These are phyloP conservation scores for Naganishia sp. DNA, from an alignment of 1,284 basidiomycete species.

Conservation along the genomic window DNA sequence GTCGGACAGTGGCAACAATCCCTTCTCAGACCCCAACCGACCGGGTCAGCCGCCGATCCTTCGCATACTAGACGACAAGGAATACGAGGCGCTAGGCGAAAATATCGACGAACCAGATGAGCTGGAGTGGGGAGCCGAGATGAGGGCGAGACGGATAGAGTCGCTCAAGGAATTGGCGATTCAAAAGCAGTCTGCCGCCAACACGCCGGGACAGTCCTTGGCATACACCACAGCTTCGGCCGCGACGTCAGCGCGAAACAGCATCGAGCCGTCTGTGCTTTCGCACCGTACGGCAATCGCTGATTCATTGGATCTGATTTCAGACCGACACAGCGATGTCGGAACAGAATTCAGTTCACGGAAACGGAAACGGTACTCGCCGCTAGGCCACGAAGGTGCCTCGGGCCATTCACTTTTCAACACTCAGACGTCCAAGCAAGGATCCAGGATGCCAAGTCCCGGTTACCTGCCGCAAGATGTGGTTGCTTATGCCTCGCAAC, in stretches of 20 bases:
- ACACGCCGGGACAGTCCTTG: conserved; percentile 5
- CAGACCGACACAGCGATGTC: conserved; percentile 27
- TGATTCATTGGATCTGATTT: conserved; percentile 8
- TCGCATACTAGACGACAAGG: conserved; percentile 27
- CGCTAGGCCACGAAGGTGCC: conserved; percentile 3
- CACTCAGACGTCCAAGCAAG: neutral
- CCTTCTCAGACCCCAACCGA: conserved; percentile 60
- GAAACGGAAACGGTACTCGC: conserved; percentile 26
- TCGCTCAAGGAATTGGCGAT: conserved; percentile 28
- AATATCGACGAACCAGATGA: conserved; percentile 33
- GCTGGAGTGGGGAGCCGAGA: conserved; percentile 32
- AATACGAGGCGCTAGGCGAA: conserved; percentile 31
- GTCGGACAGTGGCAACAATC: conserved; percentile 58
- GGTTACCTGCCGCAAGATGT: neutral
- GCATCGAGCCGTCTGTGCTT: conserved; percentile 20
- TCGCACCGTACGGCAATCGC: conserved; percentile 4
- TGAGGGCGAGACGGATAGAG: conserved; percentile 31
- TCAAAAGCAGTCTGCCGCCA: conserved; percentile 23
- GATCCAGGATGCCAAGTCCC: conserved; percentile 6
- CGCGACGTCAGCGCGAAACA: conserved; percentile 19
- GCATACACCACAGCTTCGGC: conserved; percentile 15
- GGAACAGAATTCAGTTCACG: conserved; percentile 12
- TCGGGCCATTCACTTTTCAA: neutral
- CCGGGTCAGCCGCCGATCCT: conserved; percentile 23
- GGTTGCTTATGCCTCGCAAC: neutral